Evolutionary conservation across 306 rosid genomes (phyloP).

Genomic region (Benincasa hispida): DNA sequence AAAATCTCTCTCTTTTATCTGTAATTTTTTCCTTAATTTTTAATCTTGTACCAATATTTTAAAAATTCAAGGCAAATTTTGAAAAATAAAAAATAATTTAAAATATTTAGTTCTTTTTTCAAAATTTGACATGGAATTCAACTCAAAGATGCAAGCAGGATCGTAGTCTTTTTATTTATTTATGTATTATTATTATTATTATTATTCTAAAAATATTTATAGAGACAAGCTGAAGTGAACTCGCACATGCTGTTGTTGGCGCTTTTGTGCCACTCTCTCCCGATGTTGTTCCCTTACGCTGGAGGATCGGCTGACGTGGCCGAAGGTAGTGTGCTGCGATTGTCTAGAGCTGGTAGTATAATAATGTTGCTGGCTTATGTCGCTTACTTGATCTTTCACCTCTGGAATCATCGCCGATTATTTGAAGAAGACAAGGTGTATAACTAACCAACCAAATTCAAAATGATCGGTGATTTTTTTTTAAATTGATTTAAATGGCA

Average conservation of each 20-base stretch:
- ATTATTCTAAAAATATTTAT: background rate
- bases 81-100: too few species aligned
- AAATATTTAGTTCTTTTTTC: too few species aligned
- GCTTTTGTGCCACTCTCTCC: slow-evolving; percentile 62
- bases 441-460: background rate
- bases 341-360: slow-evolving; percentile 66
- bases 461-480: background rate
- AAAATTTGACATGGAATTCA: too few species aligned
- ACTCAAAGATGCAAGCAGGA: too few species aligned
- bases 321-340: slow-evolving; percentile 20
- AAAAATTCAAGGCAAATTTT: too few species aligned
- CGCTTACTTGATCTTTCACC: slow-evolving; percentile 55
- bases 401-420: slow-evolving; percentile 60
- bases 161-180: too few species aligned
- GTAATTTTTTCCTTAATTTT: too few species aligned
- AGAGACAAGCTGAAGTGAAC: slow-evolving; percentile 90
- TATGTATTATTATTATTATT: too few species aligned
- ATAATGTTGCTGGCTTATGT: slow-evolving; percentile 58
- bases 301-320: slow-evolving; percentile 17
- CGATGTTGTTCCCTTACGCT: slow-evolving; percentile 38
- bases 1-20: too few species aligned
- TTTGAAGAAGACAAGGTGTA: slow-evolving; percentile 60
- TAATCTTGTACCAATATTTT: too few species aligned
- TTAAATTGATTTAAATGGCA: too few species aligned
- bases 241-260: slow-evolving; percentile 56